Evolutionary conservation across 352 stramenopile species (phyloP).

Genomic region (Phytophthora pisi): DNA sequence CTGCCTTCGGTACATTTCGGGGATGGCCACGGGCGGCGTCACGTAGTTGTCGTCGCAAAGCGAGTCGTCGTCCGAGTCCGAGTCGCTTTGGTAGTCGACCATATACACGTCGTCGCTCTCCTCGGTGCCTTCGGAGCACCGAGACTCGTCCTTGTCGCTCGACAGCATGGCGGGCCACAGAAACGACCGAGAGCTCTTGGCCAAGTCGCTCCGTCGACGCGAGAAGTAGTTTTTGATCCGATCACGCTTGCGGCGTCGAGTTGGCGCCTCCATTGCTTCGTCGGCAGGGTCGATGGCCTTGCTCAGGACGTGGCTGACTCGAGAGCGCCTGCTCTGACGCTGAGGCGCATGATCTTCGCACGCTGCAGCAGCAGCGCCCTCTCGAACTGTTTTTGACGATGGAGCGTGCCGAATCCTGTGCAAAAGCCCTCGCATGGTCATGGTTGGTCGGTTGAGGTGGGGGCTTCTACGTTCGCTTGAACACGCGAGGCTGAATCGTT

Average conservation of each 20-base stretch:
- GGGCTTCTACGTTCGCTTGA: background rate
- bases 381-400: conserved; percentile 7
- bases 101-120: conserved; percentile 39
- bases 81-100: conserved; percentile 28
- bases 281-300: conserved; percentile 10
- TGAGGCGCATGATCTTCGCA: conserved; percentile 9
- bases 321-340: conserved; percentile 16
- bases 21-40: conserved; percentile 54
- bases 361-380: background rate
- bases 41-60: conserved; percentile 30
- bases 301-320: conserved; percentile 13
- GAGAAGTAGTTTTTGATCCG: conserved; percentile 27
- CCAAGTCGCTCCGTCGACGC: conserved; percentile 12
- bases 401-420: conserved; percentile 24
- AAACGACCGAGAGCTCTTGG: conserved; percentile 5
- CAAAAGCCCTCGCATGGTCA: conserved; percentile 27
- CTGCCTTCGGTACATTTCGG: conserved; percentile 51
- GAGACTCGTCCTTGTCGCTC: conserved; percentile 24
- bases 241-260: conserved; percentile 34
- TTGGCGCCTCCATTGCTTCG: conserved; percentile 7
- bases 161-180: conserved; percentile 22
- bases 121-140: conserved; percentile 29
- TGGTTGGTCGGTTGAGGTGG: conserved; percentile 1
- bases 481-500: background rate
- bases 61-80: conserved; percentile 31